phyloP scores from a whole-genome alignment of 2,329 filamentous ascomycete genomes.

The Escovopsis weberi region DNA sequence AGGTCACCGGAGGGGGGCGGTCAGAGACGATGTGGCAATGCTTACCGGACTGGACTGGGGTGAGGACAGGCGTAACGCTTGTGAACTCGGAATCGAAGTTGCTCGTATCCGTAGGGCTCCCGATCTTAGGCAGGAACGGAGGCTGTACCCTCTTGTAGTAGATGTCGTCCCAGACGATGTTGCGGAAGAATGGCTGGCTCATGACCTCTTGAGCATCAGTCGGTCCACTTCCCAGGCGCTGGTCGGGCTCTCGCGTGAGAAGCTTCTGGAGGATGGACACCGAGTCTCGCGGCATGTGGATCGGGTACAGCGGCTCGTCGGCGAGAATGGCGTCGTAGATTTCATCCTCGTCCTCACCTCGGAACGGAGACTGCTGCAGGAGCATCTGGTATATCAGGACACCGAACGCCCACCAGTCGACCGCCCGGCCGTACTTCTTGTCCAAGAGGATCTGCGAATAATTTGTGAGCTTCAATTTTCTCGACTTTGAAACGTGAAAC shows the following conservation, averaged over 20 bases:
- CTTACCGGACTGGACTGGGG: constrained; percentile 92
- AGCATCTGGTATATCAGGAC: constrained; percentile 99
- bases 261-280: constrained; percentile 97
- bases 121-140: constrained; percentile 82
- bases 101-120: constrained; percentile 91
- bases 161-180: constrained; percentile 97
- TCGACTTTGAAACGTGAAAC: neutral
- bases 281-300: constrained; percentile 96
- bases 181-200: constrained; percentile 96
- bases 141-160: constrained; percentile 87
- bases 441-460: constrained; percentile 68
- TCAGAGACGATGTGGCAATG: constrained; percentile 8
- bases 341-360: constrained; percentile 96
- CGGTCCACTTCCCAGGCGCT: constrained; percentile 82
- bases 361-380: constrained; percentile 94
- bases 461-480: neutral
- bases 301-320: constrained; percentile 93
- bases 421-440: constrained; percentile 94
- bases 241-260: constrained; percentile 84
- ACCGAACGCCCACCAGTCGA: constrained; percentile 99
- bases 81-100: constrained; percentile 99
- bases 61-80: constrained; percentile 92
- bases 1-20: too few species aligned
- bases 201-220: constrained; percentile 98
- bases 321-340: constrained; percentile 98